These are phyloP conservation scores for Geotrichum histeridarum DNA, from an alignment of 1,139 yeast species.

Conservation along the genomic window DNA sequence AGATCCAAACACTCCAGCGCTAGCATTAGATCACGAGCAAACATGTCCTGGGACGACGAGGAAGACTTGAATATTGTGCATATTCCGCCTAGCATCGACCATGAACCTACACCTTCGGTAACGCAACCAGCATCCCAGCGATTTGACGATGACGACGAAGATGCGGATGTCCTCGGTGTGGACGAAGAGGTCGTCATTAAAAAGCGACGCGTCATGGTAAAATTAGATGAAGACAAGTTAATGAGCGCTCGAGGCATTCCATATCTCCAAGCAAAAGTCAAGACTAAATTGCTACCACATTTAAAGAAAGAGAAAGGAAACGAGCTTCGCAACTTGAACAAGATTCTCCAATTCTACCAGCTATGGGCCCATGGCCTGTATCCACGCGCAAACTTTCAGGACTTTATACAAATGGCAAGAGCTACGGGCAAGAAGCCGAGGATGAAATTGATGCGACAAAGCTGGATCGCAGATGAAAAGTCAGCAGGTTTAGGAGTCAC, in stretches of 20 bases:
- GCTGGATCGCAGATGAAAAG: slow-evolving; percentile 35
- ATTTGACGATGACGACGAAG: slow-evolving; percentile 4
- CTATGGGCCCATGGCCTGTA: slow-evolving; percentile 79
- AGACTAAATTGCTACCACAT: slow-evolving; percentile 24
- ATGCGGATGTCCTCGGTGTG: slow-evolving; percentile 35
- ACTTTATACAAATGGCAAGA: slow-evolving; percentile 42
- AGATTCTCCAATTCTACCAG: slow-evolving; percentile 63
- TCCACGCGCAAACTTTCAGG: slow-evolving; percentile 73
- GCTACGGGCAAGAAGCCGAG: slow-evolving; percentile 25
- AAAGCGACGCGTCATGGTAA: slow-evolving; percentile 25
- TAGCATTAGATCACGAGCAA: neutral
- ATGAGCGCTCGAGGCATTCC: slow-evolving; percentile 37
- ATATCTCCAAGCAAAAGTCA: slow-evolving; percentile 27
- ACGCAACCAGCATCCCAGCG: neutral
- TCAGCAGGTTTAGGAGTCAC: slow-evolving; percentile 2
- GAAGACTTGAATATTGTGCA: slow-evolving; percentile 13
- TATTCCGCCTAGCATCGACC: neutral
- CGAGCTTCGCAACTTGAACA: slow-evolving; percentile 41
- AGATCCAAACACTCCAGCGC: neutral
- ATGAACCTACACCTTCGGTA: neutral
- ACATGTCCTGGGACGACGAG: slow-evolving; percentile 18
- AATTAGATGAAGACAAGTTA: slow-evolving; percentile 37
- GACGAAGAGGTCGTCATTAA: slow-evolving; percentile 36
- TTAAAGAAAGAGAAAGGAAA: slow-evolving; percentile 40
- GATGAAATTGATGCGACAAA: slow-evolving; percentile 30